A percentile compares a stretch with the other conserved stretches of the same genome.
phyloP scores from a whole-genome alignment of 148 eudicot species.

The Rhododendron mucronatum region DNA sequence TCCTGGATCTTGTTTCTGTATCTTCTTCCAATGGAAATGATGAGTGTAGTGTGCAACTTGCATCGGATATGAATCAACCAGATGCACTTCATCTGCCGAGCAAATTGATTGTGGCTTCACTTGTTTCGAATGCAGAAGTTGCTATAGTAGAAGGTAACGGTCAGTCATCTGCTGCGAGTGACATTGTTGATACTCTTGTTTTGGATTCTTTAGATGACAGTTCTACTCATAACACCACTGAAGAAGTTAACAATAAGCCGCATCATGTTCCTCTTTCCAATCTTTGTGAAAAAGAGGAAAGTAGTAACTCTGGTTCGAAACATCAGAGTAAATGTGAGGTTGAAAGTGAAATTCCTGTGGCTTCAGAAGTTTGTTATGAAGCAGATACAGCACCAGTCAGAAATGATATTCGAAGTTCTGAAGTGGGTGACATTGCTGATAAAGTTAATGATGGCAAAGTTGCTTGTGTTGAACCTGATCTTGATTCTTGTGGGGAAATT shows the following conservation, averaged over 20 bases:
- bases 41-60: background rate
- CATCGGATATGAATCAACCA: background rate
- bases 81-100: background rate
- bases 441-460: conserved; percentile 14
- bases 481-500: conserved; percentile 14
- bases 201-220: background rate
- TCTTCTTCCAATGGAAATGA: conserved; percentile 3
- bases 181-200: background rate
- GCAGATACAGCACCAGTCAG: conserved; percentile 1
- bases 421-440: conserved; percentile 7
- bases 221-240: background rate
- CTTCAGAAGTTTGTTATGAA: conserved; percentile 7
- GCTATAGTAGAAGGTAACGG: background rate
- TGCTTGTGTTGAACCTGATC: conserved; percentile 13
- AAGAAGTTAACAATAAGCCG: background rate
- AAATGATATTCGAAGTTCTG: conserved; percentile 5
- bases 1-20: conserved; percentile 3
- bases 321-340: background rate
- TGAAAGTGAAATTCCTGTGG: conserved; percentile 5
- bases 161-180: background rate
- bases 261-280: background rate
- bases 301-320: background rate
- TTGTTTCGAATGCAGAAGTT: conserved; percentile 3
- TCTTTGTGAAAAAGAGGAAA: background rate
- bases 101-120: conserved; percentile 1